These are phyloP conservation scores for Didymella lethalis DNA, from an alignment of 2,329 filamentous ascomycete genomes.

Conservation along the genomic window DNA sequence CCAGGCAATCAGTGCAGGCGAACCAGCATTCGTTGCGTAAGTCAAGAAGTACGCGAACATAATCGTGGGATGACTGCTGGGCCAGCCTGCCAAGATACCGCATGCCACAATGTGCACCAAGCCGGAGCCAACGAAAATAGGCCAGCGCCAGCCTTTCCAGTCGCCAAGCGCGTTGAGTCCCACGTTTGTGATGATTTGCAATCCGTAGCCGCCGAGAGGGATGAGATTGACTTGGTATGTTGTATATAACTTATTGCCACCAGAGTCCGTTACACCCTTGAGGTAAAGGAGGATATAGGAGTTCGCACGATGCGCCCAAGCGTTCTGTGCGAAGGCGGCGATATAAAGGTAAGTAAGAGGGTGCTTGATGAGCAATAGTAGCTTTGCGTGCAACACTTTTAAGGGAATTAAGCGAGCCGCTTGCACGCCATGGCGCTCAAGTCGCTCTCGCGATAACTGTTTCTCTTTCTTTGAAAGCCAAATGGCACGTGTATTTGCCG, in stretches of 20 bases:
- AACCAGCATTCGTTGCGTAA: slow-evolving; percentile 4
- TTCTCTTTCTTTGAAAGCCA: slow-evolving; percentile 11
- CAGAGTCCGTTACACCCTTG: slow-evolving; percentile 13
- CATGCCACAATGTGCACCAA: slow-evolving; percentile 12
- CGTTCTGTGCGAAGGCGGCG: slow-evolving; percentile 20
- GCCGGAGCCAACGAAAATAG: slow-evolving; percentile 1
- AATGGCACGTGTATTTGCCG: slow-evolving; percentile 22
- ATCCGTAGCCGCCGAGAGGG: slow-evolving; percentile 21
- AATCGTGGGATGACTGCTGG: slow-evolving; percentile 8
- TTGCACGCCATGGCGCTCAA: slow-evolving; percentile 15
- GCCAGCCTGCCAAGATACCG: slow-evolving; percentile 19
- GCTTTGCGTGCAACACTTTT: slow-evolving; percentile 14
- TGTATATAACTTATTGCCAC: slow-evolving; percentile 16
- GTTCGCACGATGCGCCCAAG: slow-evolving; percentile 25
- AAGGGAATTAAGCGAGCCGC: slow-evolving; percentile 15
- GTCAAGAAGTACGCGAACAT: slow-evolving; percentile 25
- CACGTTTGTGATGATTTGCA: slow-evolving; percentile 17
- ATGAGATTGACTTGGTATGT: slow-evolving; percentile 26
- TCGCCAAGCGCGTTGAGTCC: slow-evolving; percentile 23
- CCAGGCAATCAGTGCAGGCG: slow-evolving; percentile 10
- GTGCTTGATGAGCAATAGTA: slow-evolving; percentile 13
- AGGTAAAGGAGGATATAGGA: slow-evolving; percentile 24
- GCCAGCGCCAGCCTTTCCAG: slow-evolving; percentile 20
- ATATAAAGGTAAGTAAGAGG: slow-evolving; percentile 21
- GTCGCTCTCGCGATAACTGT: slow-evolving; percentile 1